Conservation (phyloP, 1,284 basidiomycete genomes). For the Cryptococcus amylolentus region DNA sequence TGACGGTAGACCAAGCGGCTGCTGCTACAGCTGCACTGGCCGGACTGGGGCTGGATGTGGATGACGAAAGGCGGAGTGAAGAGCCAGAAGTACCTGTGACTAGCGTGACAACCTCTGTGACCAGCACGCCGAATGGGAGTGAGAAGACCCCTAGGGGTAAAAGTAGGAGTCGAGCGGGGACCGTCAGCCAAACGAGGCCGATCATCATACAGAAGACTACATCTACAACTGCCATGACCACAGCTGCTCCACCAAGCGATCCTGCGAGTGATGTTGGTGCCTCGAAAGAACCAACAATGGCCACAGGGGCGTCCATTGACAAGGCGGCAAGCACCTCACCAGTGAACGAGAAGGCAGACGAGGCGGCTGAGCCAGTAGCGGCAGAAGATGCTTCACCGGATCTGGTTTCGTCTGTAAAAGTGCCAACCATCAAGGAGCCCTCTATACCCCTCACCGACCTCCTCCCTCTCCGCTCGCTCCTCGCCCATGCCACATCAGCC, state of each 20-base stretch:
- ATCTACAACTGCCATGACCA: neutral
- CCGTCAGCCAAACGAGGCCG: neutral
- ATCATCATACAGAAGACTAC: no score
- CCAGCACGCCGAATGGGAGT: neutral
- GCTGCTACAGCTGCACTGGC: neutral
- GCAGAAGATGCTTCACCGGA: no score
- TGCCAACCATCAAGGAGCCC: no score
- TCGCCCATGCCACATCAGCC: slow-evolving; percentile 67
- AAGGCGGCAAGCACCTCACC: slow-evolving; percentile 6
- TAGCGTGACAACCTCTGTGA: neutral
- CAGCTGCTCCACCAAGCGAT: neutral
- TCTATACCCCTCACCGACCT: slow-evolving; percentile 38
- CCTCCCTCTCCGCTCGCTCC: slow-evolving; percentile 63
- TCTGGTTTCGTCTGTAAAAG: no score
- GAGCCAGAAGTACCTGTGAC: neutral
- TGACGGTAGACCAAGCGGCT: neutral
- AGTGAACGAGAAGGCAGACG: no score
- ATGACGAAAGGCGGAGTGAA: neutral
- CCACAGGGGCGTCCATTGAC: neutral
- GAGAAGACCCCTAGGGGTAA: neutral
- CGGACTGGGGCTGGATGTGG: neutral
- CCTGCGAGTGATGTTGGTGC: neutral
- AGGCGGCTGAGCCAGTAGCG: no score
- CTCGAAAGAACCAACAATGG: neutral
- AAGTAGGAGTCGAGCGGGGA: neutral